A percentile compares a stretch with the other conserved stretches of the same genome.
These are phyloP conservation scores for Pyricularia sp. DNA, from an alignment of 2,329 filamentous ascomycete genomes.

Conservation along the genomic window DNA sequence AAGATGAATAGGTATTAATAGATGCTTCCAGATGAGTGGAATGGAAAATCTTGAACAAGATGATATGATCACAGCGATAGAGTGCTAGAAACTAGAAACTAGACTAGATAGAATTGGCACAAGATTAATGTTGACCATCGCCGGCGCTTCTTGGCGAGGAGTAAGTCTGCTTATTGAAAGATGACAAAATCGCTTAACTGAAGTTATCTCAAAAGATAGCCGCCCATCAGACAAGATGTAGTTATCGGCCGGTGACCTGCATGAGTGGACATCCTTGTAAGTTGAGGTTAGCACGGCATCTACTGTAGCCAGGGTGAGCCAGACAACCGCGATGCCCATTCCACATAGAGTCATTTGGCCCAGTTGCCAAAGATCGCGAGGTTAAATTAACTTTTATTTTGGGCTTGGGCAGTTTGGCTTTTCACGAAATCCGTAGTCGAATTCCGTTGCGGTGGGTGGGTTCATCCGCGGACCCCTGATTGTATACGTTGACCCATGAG, in stretches of 20 bases:
- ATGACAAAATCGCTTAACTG: neutral
- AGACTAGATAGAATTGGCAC: neutral
- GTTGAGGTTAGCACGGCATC: no score
- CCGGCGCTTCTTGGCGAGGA: neutral
- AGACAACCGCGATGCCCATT: neutral
- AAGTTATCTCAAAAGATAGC: neutral
- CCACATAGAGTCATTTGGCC: neutral
- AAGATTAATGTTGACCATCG: neutral
- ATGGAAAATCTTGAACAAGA: no score
- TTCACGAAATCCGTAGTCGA: neutral
- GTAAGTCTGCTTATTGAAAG: neutral
- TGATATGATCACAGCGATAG: no score
- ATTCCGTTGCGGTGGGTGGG: neutral
- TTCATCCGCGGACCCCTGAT: neutral
- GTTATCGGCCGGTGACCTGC: neutral
- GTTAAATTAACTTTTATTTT: neutral
- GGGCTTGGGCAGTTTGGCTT: neutral
- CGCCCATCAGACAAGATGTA: neutral
- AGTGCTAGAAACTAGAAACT: no score
- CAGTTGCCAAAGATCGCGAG: neutral
- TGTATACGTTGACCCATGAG: neutral
- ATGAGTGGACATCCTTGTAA: neutral
- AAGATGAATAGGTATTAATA: no score
- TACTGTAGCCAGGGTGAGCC: neutral
- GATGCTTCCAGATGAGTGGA: no score